phyloP scores from a whole-genome alignment of 345 rosid genomes.

The Cardamine chenopodiifolia region DNA sequence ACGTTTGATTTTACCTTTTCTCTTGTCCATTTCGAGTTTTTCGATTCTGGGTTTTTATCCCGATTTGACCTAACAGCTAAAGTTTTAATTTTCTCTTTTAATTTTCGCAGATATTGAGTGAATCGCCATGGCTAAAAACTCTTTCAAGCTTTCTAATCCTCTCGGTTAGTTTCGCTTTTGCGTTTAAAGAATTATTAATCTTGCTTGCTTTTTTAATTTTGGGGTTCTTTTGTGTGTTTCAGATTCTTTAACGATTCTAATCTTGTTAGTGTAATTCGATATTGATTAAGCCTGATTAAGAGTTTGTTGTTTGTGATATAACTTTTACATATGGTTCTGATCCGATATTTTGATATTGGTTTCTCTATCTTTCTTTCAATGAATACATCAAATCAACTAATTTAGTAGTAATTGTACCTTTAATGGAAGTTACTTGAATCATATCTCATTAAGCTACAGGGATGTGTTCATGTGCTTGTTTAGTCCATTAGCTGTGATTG shows the following conservation, averaged over 20 bases:
- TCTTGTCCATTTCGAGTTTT: constrained; percentile 6
- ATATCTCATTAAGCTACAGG: background rate
- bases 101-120: constrained; percentile 24
- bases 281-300: constrained; percentile 10
- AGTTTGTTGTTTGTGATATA: background rate
- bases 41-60: constrained; percentile 18
- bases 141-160: constrained; percentile 82
- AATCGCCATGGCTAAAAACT: constrained; percentile 65
- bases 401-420: background rate
- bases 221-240: background rate
- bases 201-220: background rate
- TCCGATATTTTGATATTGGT: background rate
- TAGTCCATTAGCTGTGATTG: background rate
- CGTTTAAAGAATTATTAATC: background rate
- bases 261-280: background rate
- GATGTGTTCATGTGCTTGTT: background rate
- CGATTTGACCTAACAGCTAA: background rate
- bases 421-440: background rate
- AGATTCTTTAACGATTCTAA: constrained; percentile 16
- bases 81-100: background rate
- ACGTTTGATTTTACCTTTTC: constrained; percentile 8
- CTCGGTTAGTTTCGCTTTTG: constrained; percentile 54
- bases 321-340: constrained; percentile 6
- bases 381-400: background rate
- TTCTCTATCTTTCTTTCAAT: background rate